A percentile compares a stretch with the other conserved stretches of the same genome.
Evolutionary conservation across 805 yeast species (phyloP).

Genomic region (Groenewaldozyma salmanticensis): DNA sequence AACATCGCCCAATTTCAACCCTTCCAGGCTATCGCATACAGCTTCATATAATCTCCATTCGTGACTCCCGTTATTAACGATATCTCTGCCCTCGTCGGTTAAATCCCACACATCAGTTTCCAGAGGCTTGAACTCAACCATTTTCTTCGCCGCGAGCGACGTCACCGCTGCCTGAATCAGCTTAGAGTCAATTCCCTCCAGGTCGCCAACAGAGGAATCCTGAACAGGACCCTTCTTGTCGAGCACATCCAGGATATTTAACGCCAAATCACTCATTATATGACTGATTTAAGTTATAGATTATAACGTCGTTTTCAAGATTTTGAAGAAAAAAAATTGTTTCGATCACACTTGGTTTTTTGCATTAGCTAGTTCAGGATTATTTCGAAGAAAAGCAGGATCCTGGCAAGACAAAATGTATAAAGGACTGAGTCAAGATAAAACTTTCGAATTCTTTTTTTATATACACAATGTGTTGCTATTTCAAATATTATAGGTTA

Average conservation of each 20-base stretch:
- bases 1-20: slow-evolving; percentile 67
- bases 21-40: slow-evolving; percentile 65
- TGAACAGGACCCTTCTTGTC: slow-evolving; percentile 50
- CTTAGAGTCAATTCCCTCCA: slow-evolving; percentile 40
- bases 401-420: no score
- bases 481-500: no score
- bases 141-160: slow-evolving; percentile 74
- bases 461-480: no score
- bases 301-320: no score
- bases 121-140: slow-evolving; percentile 61
- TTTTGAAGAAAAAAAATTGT: no score
- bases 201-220: slow-evolving; percentile 52
- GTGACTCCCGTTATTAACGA: slow-evolving; percentile 76
- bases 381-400: no score
- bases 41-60: slow-evolving; percentile 69
- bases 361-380: no score
- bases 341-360: no score
- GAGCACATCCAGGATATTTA: slow-evolving; percentile 50
- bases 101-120: slow-evolving; percentile 71
- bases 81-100: slow-evolving; percentile 74
- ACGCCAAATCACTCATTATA: slow-evolving; percentile 19
- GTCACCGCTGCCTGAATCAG: slow-evolving; percentile 58
- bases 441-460: no score
- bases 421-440: no score
- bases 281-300: no score